Evolutionary conservation across 2,329 filamentous ascomycete species (phyloP).

Genomic region (Fusarium compactum): DNA sequence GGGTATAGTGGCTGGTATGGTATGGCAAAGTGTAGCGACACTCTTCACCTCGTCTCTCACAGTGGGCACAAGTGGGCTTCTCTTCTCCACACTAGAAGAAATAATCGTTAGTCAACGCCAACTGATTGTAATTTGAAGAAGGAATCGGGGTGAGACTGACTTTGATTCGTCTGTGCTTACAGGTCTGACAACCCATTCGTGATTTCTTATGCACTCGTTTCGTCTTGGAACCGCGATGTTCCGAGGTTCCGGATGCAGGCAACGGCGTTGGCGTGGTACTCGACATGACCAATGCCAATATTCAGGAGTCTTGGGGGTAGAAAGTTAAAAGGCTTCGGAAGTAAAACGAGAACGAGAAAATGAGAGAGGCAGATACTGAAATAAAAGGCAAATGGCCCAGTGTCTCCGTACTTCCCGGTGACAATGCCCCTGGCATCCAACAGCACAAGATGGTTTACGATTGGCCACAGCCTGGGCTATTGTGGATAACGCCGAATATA

Average conservation of each 20-base stretch:
- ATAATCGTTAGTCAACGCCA: rapidly evolving
- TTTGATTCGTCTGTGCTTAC: not conserved
- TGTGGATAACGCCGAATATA: not conserved
- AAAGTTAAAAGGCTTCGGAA: not conserved
- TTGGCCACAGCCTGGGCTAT: rapidly evolving
- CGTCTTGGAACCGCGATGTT: not conserved
- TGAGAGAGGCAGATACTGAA: not conserved
- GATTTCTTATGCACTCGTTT: not conserved
- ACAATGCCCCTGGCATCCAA: not conserved
- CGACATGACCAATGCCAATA: not conserved
- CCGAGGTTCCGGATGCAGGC: not conserved
- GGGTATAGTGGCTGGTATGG: not conserved
- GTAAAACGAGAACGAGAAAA: not conserved
- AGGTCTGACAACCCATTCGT: not conserved
- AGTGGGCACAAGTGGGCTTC: not conserved
- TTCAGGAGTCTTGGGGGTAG: rapidly evolving
- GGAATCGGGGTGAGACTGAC: rapidly evolving
- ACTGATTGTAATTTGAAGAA: rapidly evolving
- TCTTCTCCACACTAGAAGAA: not conserved
- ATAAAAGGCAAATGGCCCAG: not conserved
- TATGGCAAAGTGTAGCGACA: not conserved
- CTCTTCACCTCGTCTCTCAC: not conserved
- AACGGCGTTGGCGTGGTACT: not conserved
- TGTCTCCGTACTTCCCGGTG: not conserved
- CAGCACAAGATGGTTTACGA: rapidly evolving